Evolutionary conservation across 2,329 filamentous ascomycete species (phyloP).

Genomic region (Fusarium abutilonis): DNA sequence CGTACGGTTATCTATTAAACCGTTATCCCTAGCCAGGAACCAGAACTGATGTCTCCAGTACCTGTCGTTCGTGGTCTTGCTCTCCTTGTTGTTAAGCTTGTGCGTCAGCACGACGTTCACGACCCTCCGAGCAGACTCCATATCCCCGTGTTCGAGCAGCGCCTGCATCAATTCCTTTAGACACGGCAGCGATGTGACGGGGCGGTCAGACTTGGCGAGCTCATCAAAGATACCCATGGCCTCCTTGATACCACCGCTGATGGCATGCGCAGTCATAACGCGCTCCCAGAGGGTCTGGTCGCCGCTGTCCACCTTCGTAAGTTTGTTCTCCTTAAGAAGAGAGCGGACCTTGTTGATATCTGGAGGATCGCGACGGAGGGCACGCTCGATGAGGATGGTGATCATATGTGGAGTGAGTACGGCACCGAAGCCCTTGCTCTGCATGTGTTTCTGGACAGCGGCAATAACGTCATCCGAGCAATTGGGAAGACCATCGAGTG

Average conservation of each 20-base stretch:
- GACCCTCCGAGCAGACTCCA: constrained; percentile 47
- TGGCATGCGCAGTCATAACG: constrained; percentile 73
- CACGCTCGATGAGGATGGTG: constrained; percentile 76
- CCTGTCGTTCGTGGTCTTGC: constrained; percentile 41
- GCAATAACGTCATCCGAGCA: constrained; percentile 62
- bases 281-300: constrained; percentile 77
- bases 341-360: constrained; percentile 68
- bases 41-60: constrained; percentile 63
- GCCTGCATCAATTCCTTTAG: constrained; percentile 56
- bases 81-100: constrained; percentile 40
- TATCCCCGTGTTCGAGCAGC: constrained; percentile 42
- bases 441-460: constrained; percentile 71
- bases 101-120: constrained; percentile 47
- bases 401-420: constrained; percentile 73
- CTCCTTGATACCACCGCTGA: constrained; percentile 58
- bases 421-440: constrained; percentile 59
- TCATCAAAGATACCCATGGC: constrained; percentile 62
- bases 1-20: constrained; percentile 49
- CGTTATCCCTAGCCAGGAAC: constrained; percentile 56
- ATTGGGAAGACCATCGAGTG: constrained; percentile 50
- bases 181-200: constrained; percentile 55
- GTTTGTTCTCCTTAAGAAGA: constrained; percentile 67
- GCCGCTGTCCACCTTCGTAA: constrained; percentile 48
- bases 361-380: constrained; percentile 67
- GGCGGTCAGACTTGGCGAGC: constrained; percentile 53